phyloP scores from a whole-genome alignment of 192 early-diverging fungal genomes.

The Backusella circina region DNA sequence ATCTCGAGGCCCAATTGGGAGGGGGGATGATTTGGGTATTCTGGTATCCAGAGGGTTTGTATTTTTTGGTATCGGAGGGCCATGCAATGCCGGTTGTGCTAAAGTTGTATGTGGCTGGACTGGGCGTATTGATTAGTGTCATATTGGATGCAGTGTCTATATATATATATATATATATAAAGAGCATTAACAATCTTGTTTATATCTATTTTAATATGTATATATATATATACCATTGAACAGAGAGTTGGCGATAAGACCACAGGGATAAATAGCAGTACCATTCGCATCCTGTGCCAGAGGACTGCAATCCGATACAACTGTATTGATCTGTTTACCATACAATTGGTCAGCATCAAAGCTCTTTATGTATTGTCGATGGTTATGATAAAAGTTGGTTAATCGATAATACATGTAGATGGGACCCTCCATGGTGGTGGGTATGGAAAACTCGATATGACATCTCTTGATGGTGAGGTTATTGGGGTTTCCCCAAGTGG shows the following conservation, averaged over 20 bases:
- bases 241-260: conserved; percentile 85
- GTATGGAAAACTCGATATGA: conserved; percentile 65
- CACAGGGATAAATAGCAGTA: conserved; percentile 79
- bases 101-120: conserved; percentile 46
- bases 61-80: conserved; percentile 76
- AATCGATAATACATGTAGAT: conserved; percentile 93
- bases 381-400: conserved; percentile 97
- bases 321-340: conserved; percentile 39
- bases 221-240: conserved; percentile 67
- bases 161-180: background rate
- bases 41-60: conserved; percentile 53
- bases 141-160: conserved; percentile 28
- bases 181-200: background rate
- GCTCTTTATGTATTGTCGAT: conserved; percentile 81
- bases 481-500: conserved; percentile 17
- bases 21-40: conserved; percentile 68
- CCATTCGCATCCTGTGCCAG: conserved; percentile 23
- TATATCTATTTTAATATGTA: background rate
- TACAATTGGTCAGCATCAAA: conserved; percentile 74
- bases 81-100: conserved; percentile 73
- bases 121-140: background rate
- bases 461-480: conserved; percentile 47
- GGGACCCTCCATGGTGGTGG: conserved; percentile 61
- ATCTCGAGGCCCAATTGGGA: conserved; percentile 72
- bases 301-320: conserved; percentile 34